Base-by-base conservation (phyloP, 495 filamentous ascomycete species). In the Tuber brumale region DNA sequence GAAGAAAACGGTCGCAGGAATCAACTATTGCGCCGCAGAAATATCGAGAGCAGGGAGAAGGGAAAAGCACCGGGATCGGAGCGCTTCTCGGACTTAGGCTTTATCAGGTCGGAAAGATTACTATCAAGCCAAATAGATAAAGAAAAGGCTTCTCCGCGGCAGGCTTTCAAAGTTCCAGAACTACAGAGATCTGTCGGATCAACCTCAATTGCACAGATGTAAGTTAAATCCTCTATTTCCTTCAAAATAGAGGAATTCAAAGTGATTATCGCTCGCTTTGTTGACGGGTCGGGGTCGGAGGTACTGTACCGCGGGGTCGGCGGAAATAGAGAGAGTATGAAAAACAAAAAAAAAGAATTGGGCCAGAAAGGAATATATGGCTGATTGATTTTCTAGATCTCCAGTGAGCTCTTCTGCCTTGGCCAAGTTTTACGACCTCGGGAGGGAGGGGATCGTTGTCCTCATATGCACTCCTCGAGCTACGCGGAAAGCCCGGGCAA, bases 191-290 rank as follows among this genome's bases (percentile, higher is more conserved):
- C 57, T 51, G 72, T 61, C 51, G 46, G 75, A 57, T 66, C 73
- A 61, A 71, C 66, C 66, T 51, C 19, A 66, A 72, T 76, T 76
- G 12, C 75, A 61, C 43, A 39, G 46, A 39, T 73, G 19, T 70
- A 77, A 43, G 66, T 74, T 70, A 74, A 43, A 66, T 72, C 48
- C 76, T 70, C 77, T 76, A 79, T 42, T 31, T 37, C 16, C 35
- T 61, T 18, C 69, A n/a, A 43, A 76, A 75, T 76, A 76, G 61
- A 66, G 18, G 21, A 37, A 66, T 12, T 18, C 12, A 18, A 35
- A 35, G 27, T 66, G 57, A 66, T 31, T 18, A 66, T 66, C 57
- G 16, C 57, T 14, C 27, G 18, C 14, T 27, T 35, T 41, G 27
- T 39, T 71, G 66, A 70, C 43, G 9, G 45, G 27, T 45, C 19